A percentile compares a stretch with the other conserved stretches of the same genome.
Evolutionary conservation across 768 basidiomycete genomes (phyloP).

Genomic region (Phaffia australis): DNA sequence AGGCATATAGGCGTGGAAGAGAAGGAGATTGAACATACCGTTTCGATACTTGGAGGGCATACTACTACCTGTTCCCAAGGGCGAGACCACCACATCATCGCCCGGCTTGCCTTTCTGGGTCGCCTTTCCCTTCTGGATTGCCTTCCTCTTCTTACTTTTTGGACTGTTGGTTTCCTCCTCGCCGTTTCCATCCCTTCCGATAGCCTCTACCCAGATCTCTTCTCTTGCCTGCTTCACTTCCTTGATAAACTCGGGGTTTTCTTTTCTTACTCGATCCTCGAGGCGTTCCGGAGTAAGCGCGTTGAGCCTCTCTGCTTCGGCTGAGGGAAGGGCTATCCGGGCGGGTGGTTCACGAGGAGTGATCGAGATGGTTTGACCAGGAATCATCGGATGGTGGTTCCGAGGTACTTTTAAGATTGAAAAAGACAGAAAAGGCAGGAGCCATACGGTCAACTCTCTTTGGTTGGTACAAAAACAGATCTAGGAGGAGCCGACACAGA

Average conservation of each 20-base stretch:
- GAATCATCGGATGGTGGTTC: conserved; percentile 9
- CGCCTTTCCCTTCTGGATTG: too few species aligned
- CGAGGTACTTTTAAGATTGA: conserved; percentile 10
- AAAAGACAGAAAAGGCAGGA: not conserved
- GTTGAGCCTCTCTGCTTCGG: conserved; percentile 30
- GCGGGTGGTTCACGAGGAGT: not conserved
- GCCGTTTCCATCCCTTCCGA: conserved; percentile 35
- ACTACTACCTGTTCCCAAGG: conserved; percentile 82
- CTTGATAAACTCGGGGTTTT: conserved; percentile 17
- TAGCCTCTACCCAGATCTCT: conserved; percentile 41
- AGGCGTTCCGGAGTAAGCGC: conserved; percentile 43
- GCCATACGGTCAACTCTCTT: not conserved
- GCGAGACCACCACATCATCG: conserved; percentile 56
- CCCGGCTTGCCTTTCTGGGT: conserved; percentile 39
- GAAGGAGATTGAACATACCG: conserved; percentile 43
- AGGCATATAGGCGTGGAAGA: not conserved
- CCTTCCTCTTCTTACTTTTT: not conserved
- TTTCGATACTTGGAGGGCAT: conserved; percentile 78
- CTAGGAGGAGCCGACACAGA: not conserved
- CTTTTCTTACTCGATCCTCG: conserved; percentile 23
- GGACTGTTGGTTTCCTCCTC: conserved; percentile 13
- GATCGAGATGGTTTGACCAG: not conserved
- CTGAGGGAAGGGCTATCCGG: not conserved
- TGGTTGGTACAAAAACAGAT: not conserved
- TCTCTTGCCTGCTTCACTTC: conserved; percentile 39